Base-by-base conservation (phyloP, 805 yeast genomes). In the Candida quercuum region DNA sequence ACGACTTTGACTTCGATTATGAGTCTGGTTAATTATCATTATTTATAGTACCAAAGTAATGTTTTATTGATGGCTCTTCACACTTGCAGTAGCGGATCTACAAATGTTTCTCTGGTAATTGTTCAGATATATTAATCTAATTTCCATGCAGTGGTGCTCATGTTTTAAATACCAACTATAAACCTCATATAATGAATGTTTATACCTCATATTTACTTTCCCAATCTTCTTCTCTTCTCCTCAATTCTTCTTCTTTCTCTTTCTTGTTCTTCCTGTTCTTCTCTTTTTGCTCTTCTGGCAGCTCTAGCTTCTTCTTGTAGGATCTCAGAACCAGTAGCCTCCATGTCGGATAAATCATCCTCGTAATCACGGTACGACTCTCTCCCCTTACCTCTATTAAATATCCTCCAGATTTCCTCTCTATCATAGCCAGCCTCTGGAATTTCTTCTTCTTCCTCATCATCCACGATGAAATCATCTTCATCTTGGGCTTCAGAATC, bases 271-370 rank as follows among this genome's bases (percentile, higher is more conserved):
- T 71, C 64, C 34, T 69, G 64, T 53, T 91, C 99, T 55, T 93
- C 99, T 28, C 70, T 45, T 47, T 74, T 71, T 0, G 95, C 99
- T 38, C 70, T 72, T 35, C 71, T 70, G 26, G 78, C 67, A 11
- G 96, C 81, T 24, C 73, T 53, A 43, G 66, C 74, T 60, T 91
- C 99, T 52, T 91, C 99, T 39, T 76, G 85, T 29, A 87, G 63
- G 18, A 93, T 77, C 45, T 91, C 97, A 20, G 80, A 80, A 20
- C 96, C 97, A 1, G 93, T 82, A 3, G 96, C 96, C 56, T 91
- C 98, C 97, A 93, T 91, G 51, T 86, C 72, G 18, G 67, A 67
- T 7, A 73, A 71, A 38, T 69, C 74, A 38, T 73, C 77, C 37
- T 70, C 68, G 36, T 69, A 64, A 26, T 61, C 60, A 20, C 64